phyloP scores from a whole-genome alignment of 345 rosid genomes.

The Jatropha curcas region DNA sequence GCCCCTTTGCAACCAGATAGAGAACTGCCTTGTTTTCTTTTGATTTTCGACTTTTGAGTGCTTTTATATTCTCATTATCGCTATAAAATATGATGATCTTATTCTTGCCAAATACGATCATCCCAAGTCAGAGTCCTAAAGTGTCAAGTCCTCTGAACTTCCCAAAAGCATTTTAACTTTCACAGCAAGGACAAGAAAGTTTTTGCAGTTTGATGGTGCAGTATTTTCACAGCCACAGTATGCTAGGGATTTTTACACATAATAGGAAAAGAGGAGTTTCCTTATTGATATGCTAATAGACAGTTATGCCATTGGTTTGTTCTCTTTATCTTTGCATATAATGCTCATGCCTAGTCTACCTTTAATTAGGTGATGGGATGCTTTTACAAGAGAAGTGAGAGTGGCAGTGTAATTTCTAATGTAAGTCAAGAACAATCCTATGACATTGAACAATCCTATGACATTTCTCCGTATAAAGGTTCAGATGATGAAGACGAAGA shows the following conservation, averaged over 20 bases:
- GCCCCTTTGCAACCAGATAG: background rate
- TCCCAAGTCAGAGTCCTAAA: constrained; percentile 7
- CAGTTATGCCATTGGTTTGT: background rate
- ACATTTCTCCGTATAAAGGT: constrained; percentile 84
- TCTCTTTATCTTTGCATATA: background rate
- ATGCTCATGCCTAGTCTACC: constrained; percentile 16
- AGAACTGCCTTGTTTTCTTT: background rate
- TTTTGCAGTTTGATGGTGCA: background rate
- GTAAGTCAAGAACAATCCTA: constrained; percentile 58
- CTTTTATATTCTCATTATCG: background rate
- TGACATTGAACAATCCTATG: constrained; percentile 81
- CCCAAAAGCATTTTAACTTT: background rate
- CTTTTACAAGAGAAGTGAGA: constrained; percentile 24
- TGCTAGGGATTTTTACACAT: background rate
- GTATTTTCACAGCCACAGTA: background rate
- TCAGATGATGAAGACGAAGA: constrained; percentile 91
- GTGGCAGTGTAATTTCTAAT: constrained; percentile 2
- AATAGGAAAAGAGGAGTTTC: background rate
- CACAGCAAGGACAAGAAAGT: background rate
- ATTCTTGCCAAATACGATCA: too few relatives aligned
- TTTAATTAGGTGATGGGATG: constrained; percentile 33
- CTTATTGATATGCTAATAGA: background rate
- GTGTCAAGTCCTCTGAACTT: background rate
- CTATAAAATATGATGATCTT: too few relatives aligned
- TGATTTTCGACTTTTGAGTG: background rate